Evolutionary conservation across 1,284 basidiomycete genomes (phyloP), one percentile per base, ranked within the genome.

Genomic region (Xerocomus minutiporus): DNA sequence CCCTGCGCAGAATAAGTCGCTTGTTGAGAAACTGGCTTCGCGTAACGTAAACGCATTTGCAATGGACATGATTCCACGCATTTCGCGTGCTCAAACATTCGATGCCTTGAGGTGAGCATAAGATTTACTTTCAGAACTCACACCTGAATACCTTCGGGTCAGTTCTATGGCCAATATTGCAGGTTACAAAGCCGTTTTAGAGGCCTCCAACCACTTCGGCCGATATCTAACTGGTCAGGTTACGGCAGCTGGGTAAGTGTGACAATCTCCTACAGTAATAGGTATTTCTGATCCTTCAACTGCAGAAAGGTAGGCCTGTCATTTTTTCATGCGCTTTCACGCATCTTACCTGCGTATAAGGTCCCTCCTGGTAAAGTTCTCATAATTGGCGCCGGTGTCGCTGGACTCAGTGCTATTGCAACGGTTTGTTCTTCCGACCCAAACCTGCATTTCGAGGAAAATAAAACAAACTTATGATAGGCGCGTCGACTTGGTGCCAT

Each of bases 91-190:
- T 38, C 90, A 93, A 67, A 85, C 87, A 25, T 92, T 91, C 60
- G 90, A 93, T 69, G 90, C 86, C 38, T 71, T 93, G 58, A 91
- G 88, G 87, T 86, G 20, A 61, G 54, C 36, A 51, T 48, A 45
- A 39, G 48, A 13, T 44, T 39, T 34, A 6, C 32, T 8, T 17
- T 13, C 32, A 34, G 46, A 29, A 36, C 40, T 38, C 25, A 25
- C 54, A 31, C 4, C 40, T 25, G 25, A 49, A 43, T 46, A n/a
- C 26, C 23, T 1, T 51, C 5, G 32, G 11, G 46, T 42, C 5
- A 91, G 88, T 63, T 91, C 88, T n/a, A 93, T 93, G 90, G 85
- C 88, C 13, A 93, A 92, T 63, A 92, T 91, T 45, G 82, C 88
- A 13, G 90, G 90, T 8, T 93, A 93, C 69, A 90, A 92, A 64